These are phyloP conservation scores for Fusarium metavorans DNA, from an alignment of 2,329 filamentous ascomycete species.

Conservation along the genomic window DNA sequence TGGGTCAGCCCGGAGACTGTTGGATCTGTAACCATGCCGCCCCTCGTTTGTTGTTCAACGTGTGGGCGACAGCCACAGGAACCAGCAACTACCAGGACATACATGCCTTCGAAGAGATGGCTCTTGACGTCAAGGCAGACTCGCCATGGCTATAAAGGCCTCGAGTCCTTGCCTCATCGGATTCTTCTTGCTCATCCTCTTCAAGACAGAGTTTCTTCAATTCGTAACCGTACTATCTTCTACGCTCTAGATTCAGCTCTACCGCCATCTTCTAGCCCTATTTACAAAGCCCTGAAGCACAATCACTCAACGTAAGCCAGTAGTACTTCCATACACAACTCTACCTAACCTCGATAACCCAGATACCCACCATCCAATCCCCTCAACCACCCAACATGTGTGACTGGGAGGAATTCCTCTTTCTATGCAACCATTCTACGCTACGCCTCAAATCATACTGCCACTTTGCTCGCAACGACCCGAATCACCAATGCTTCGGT, in stretches of 20 bases:
- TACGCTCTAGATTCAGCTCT: neutral
- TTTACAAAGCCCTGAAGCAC: neutral
- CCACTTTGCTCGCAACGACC: constrained; percentile 80
- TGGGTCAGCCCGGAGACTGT: neutral
- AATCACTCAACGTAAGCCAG: constrained; percentile 5
- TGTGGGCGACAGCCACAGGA: constrained; percentile 12
- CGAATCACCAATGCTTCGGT: constrained; percentile 75
- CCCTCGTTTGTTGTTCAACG: neutral
- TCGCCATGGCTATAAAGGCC: constrained; percentile 23
- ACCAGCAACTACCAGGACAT: neutral
- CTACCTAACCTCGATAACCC: neutral
- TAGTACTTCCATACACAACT: neutral
- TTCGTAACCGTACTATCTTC: neutral
- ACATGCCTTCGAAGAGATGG: neutral
- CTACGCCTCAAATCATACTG: constrained; percentile 75
- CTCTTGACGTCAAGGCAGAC: neutral
- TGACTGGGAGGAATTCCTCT: constrained; percentile 77
- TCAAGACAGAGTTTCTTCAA: neutral
- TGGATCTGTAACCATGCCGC: constrained; percentile 15
- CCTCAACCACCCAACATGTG: constrained; percentile 65
- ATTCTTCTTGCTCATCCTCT: neutral
- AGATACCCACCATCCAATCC: neutral
- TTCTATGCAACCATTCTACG: constrained; percentile 71
- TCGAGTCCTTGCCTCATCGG: constrained; percentile 4
- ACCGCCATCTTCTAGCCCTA: neutral